These are phyloP conservation scores for Trichoderma gracile DNA, from an alignment of 2,329 filamentous ascomycete species.

Conservation along the genomic window DNA sequence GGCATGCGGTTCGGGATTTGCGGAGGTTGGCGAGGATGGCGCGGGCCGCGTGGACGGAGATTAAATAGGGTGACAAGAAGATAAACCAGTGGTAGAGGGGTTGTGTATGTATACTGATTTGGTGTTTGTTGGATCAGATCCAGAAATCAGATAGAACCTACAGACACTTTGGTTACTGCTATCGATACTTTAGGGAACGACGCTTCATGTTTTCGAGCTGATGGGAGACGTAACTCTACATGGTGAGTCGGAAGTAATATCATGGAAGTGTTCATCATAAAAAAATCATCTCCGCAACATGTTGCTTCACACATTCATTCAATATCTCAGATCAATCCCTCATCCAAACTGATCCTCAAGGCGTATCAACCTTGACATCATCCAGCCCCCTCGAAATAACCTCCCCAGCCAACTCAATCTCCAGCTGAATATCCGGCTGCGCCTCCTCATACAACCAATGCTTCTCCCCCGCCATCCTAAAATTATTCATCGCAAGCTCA, in stretches of 20 bases:
- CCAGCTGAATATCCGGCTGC: constrained; percentile 49
- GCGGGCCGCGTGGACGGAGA: constrained; percentile 50
- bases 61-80: constrained; percentile 33
- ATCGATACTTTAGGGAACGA: no score
- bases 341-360: not conserved
- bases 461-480: constrained; percentile 49
- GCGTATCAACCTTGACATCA: constrained; percentile 29
- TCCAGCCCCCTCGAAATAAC: constrained; percentile 32
- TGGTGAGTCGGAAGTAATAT: no score
- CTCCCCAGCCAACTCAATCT: constrained; percentile 46
- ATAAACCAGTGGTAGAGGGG: no score
- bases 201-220: no score
- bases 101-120: no score
- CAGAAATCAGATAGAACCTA: no score
- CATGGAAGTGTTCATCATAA: no score
- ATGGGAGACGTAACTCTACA: no score
- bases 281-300: no score
- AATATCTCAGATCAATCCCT: not conserved
- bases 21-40: constrained; percentile 52
- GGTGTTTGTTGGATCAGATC: no score
- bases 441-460: constrained; percentile 49
- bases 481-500: constrained; percentile 44
- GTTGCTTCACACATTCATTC: not conserved
- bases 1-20: constrained; percentile 55
- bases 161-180: no score